Percentiles rank a stretch among this genome's conserved stretches.
Conservation (phyloP, 176 grass and related monocot species). For the Musa itinerans region DNA sequence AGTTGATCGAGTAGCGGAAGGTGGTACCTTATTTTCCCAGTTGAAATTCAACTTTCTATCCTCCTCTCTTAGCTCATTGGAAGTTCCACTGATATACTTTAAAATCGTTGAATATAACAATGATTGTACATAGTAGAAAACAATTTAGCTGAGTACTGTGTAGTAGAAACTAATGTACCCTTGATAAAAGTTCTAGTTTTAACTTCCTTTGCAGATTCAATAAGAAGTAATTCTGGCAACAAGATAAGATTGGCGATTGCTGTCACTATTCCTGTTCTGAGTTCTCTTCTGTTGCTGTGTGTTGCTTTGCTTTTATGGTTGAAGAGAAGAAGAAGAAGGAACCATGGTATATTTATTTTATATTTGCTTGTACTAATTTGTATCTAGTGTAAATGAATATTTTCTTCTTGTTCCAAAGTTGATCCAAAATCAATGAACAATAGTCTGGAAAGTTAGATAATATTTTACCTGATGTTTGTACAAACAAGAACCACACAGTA, state of each 20-base stretch:
- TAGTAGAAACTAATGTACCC: not conserved
- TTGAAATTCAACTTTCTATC: too few relatives aligned
- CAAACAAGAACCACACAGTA: too few relatives aligned
- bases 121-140: too few relatives aligned
- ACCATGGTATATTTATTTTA: not conserved
- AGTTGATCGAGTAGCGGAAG: too few relatives aligned
- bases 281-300: not conserved
- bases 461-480: too few relatives aligned
- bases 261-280: not conserved
- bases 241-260: not conserved
- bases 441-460: too few relatives aligned
- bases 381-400: too few relatives aligned
- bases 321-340: conserved; percentile 3
- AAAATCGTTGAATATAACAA: too few relatives aligned
- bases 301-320: conserved; percentile 11
- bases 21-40: too few relatives aligned
- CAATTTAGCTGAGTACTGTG: not conserved
- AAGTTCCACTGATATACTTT: too few relatives aligned
- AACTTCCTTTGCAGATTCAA: not conserved
- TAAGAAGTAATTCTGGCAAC: not conserved
- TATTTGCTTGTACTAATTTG: not conserved
- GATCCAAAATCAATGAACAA: not conserved
- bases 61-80: too few relatives aligned
- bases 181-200: not conserved
- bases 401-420: not conserved